Percentiles rank a stretch among this genome's conserved stretches.
phyloP scores from a whole-genome alignment of 768 basidiomycete species.

The Termitomyces sp. region DNA sequence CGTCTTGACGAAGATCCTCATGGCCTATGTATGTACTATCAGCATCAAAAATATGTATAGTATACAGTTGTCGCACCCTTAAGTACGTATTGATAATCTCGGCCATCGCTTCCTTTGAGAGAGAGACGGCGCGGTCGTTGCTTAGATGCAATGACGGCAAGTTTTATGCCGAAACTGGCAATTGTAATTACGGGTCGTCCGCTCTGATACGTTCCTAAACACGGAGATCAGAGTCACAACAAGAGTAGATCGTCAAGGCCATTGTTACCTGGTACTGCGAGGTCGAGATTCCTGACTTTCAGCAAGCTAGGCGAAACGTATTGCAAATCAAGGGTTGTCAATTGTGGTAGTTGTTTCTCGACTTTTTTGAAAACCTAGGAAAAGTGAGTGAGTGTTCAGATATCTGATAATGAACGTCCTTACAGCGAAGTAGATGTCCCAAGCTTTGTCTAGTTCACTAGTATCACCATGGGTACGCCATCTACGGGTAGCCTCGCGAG shows the following conservation, averaged over 20 bases:
- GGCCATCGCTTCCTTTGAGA: slow-evolving; percentile 86
- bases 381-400: background rate
- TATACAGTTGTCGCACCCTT: slow-evolving; percentile 60
- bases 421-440: slow-evolving; percentile 98
- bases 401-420: slow-evolving; percentile 20
- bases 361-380: slow-evolving; percentile 91
- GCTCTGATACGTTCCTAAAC: slow-evolving; percentile 84
- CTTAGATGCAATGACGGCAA: slow-evolving; percentile 94
- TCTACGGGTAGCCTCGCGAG: slow-evolving; percentile 85
- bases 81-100: slow-evolving; percentile 87
- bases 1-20: slow-evolving; percentile 98
- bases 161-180: slow-evolving; percentile 79
- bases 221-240: background rate
- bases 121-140: slow-evolving; percentile 90
- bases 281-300: slow-evolving; percentile 83
- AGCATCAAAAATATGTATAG: background rate
- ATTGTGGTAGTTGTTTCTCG: slow-evolving; percentile 87
- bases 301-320: slow-evolving; percentile 93
- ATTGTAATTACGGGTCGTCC: slow-evolving; percentile 84
- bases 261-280: slow-evolving; percentile 87
- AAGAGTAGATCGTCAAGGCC: background rate
- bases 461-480: slow-evolving; percentile 86
- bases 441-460: slow-evolving; percentile 91
- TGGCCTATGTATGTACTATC: slow-evolving; percentile 59
- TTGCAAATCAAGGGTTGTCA: slow-evolving; percentile 91